Evolutionary conservation across 805 yeast species (phyloP).

Genomic region (Candida germanica): DNA sequence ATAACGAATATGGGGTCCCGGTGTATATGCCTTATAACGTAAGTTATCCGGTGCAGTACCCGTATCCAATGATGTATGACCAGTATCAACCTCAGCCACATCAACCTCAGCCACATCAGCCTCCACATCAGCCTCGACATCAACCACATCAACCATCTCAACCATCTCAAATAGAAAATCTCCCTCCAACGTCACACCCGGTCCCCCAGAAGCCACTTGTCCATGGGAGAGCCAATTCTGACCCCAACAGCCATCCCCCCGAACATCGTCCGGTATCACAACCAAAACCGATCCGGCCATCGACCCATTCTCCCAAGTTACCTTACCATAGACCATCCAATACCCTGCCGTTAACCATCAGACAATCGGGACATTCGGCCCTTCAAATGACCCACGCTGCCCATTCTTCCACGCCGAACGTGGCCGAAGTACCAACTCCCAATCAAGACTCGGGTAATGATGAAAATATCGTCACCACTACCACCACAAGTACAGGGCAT

Average conservation of each 20-base stretch:
- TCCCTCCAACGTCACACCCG: slow-evolving; percentile 5
- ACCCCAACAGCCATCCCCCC: not conserved
- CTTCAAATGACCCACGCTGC: no score
- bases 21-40: slow-evolving; percentile 10
- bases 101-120: slow-evolving; percentile 3
- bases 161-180: no score
- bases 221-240: slow-evolving; percentile 4
- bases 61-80: slow-evolving; percentile 1
- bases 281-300: not conserved
- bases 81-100: slow-evolving; percentile 4
- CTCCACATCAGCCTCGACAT: slow-evolving; percentile 1
- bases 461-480: not conserved
- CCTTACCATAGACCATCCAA: slow-evolving; percentile 8
- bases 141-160: no score
- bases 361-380: no score
- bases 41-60: slow-evolving; percentile 4
- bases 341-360: slow-evolving; percentile 6
- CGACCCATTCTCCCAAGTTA: not conserved
- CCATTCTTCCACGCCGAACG: not conserved
- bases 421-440: not conserved
- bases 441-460: no score
- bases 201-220: not conserved
- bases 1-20: slow-evolving; percentile 13
- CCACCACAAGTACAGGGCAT: not conserved
- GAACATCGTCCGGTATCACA: not conserved